Conservation (phyloP, 2,329 filamentous ascomycete genomes). For the Aspergillus tamarii region DNA sequence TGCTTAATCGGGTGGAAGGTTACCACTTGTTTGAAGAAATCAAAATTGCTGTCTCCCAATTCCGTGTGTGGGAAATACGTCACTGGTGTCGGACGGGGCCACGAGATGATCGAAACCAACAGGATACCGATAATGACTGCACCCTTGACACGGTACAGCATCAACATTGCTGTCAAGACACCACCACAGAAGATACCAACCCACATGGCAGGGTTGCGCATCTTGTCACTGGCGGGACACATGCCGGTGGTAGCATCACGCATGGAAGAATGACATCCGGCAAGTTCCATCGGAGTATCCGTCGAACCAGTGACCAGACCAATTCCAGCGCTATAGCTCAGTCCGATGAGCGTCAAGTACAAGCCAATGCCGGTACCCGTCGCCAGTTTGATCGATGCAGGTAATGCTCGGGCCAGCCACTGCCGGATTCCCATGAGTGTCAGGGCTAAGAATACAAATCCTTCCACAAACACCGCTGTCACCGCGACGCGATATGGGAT, state of each 20-base stretch:
- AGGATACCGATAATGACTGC: slow-evolving; percentile 83
- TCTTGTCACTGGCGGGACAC: slow-evolving; percentile 69
- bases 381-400: slow-evolving; percentile 81
- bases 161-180: slow-evolving; percentile 75
- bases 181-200: slow-evolving; percentile 86
- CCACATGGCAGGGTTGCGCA: slow-evolving; percentile 85
- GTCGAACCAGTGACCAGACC: slow-evolving; percentile 72
- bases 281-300: slow-evolving; percentile 72
- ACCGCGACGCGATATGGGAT: slow-evolving; percentile 77
- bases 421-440: slow-evolving; percentile 81
- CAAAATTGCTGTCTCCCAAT: slow-evolving; percentile 70
- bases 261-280: slow-evolving; percentile 67
- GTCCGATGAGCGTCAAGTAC: slow-evolving; percentile 67
- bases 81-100: slow-evolving; percentile 75
- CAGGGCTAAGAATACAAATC: slow-evolving; percentile 79
- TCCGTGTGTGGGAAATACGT: slow-evolving; percentile 79
- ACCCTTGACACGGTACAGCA: slow-evolving; percentile 85
- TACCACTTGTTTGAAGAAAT: slow-evolving; percentile 88
- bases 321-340: slow-evolving; percentile 80
- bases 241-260: slow-evolving; percentile 48
- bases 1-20: slow-evolving; percentile 77
- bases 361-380: slow-evolving; percentile 85
- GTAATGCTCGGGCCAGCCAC: slow-evolving; percentile 83
- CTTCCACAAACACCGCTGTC: slow-evolving; percentile 87
- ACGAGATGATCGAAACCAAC: slow-evolving; percentile 84